Conservation (phyloP, 768 basidiomycete species). For the Boletus tomentosulus region DNA sequence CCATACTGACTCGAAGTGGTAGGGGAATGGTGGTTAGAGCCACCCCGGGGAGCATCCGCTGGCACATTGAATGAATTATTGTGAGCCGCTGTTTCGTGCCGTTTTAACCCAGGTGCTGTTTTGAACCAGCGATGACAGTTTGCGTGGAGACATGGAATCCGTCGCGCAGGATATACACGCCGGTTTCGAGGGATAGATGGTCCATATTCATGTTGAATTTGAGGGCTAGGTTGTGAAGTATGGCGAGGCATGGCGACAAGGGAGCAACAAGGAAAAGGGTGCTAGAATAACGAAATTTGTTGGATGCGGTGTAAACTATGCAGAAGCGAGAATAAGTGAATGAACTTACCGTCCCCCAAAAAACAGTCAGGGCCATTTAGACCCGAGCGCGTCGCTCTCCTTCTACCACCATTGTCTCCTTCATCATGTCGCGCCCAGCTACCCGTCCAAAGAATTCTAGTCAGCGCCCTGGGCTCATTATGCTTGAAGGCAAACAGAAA, state of each 20-base stretch:
- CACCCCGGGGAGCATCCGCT: not conserved
- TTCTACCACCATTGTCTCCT: not conserved
- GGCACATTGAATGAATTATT: not conserved
- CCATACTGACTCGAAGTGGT: not conserved
- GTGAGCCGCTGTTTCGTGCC: not conserved
- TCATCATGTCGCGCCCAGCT: not conserved
- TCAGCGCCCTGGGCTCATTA: conserved; percentile 1
- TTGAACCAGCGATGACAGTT: conserved; percentile 3
- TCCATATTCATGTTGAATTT: not conserved
- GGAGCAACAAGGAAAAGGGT: no score
- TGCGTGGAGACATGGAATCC: not conserved
- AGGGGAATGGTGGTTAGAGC: not conserved
- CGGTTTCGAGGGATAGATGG: not conserved
- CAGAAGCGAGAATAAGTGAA: not conserved
- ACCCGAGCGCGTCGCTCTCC: not conserved
- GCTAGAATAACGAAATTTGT: no score
- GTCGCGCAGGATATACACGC: not conserved
- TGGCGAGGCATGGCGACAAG: no score
- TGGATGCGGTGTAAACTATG: not conserved
- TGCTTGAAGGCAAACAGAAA: conserved; percentile 1
- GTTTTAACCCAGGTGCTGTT: not conserved
- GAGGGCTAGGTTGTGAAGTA: not conserved
- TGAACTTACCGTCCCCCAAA: no score
- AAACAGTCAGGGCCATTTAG: no score
- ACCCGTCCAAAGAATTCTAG: conserved; percentile 1